Evolutionary conservation across 345 rosid genomes (phyloP), one percentile per base, ranked within the genome.

Genomic region (Pugionium cornutum): DNA sequence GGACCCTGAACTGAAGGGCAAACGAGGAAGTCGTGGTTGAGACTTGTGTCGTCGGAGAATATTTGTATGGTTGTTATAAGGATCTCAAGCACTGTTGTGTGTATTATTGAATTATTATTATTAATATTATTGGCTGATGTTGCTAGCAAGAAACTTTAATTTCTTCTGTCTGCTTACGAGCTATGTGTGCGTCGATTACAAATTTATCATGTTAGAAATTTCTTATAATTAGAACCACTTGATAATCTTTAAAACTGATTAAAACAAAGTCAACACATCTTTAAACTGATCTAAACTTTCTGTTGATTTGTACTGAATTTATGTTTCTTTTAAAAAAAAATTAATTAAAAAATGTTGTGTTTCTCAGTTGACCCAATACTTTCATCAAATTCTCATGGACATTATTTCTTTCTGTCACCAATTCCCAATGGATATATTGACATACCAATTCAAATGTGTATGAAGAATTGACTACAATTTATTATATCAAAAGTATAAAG

Each of bases 1-100:
- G 83, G 89, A 87, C 59, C 83, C 85, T 9, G 96, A 89, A 79
- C 77, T 84, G 74, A 83, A 41, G 64, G 75, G 71, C 67, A 83
- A 54, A 65, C 68, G 70, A 56, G 72, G 83, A 64, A 68, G 76
- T 53, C 58, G 69, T 62, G 66, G 80, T 64, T 72, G 80, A 72
- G 68, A 42, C 54, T 36, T 31, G 10, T 62, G 41, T 45, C 33
- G 47, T 46, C 0, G 7, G 42, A 50, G 60, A 52, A 53, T 35
- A 45, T 28, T 41, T 48, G 56, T 29, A 56, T 3, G 58, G 5
- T 48, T 48, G 51, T 25, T 57, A 39, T 50, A 30, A 47, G 56
- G 50, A 57, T 67, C 50, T 48, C 2, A 31, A 58, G 34, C 35
- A 11, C 34, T 25, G 26, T 34, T 34, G 5, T 34, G 5, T 54